Evolutionary conservation across 768 basidiomycete species (phyloP).

Genomic region (Leccinum arenicola): DNA sequence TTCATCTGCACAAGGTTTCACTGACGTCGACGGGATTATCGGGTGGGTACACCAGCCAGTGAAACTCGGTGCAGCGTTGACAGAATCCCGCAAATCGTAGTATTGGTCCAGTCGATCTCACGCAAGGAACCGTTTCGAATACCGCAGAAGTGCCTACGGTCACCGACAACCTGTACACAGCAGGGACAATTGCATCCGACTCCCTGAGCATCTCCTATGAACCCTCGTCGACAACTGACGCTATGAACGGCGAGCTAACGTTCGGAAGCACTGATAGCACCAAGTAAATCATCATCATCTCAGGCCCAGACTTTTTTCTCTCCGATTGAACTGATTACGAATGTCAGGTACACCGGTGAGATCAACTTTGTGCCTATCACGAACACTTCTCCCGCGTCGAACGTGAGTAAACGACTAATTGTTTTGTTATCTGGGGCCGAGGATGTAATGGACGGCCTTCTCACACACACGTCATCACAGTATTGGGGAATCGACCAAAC

Average conservation of each 20-base stretch:
- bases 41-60: conserved; percentile 32
- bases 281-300: conserved; percentile 32
- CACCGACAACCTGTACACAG: conserved; percentile 52
- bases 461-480: conserved; percentile 3
- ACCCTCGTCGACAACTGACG: conserved; percentile 52
- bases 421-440: neutral
- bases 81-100: conserved; percentile 20
- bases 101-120: conserved; percentile 52
- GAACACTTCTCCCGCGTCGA: conserved; percentile 41
- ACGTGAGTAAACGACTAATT: conserved; percentile 16
- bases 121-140: conserved; percentile 40
- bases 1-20: conserved; percentile 41
- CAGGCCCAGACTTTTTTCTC: neutral
- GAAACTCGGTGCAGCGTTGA: neutral
- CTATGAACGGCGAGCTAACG: conserved; percentile 53
- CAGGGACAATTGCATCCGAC: conserved; percentile 44
- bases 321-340: neutral
- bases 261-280: conserved; percentile 49
- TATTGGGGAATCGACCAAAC: conserved; percentile 49
- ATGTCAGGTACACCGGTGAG: conserved; percentile 30
- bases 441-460: neutral
- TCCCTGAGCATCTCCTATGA: conserved; percentile 52
- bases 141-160: conserved; percentile 47
- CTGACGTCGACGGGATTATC: conserved; percentile 50
- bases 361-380: conserved; percentile 43